phyloP scores from a whole-genome alignment of 139 green algal species.

The Chlorella vulgaris region DNA sequence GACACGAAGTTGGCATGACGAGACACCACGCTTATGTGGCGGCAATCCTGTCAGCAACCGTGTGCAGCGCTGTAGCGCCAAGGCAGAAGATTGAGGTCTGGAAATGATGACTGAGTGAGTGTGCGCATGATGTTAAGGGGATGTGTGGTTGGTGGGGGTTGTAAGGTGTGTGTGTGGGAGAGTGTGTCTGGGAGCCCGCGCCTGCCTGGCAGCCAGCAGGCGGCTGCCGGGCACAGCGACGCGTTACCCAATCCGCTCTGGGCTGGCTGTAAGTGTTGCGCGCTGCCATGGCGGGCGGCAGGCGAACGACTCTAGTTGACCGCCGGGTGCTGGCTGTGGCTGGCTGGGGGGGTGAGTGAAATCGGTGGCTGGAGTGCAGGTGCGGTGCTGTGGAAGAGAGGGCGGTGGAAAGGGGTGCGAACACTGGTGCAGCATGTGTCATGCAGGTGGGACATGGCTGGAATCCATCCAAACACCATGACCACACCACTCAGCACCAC shows the following conservation, averaged over 20 bases:
- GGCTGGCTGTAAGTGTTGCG: conserved; percentile 30
- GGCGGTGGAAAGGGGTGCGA: neutral
- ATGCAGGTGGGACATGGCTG: no score
- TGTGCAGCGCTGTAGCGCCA: no score
- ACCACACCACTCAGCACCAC: no score
- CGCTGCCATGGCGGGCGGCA: conserved; percentile 16
- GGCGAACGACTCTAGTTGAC: conserved; percentile 27
- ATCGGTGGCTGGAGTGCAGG: neutral
- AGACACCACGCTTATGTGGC: no score
- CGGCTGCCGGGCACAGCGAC: neutral
- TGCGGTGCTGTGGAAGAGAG: neutral
- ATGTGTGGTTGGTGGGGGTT: no score
- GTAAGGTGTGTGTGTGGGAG: no score
- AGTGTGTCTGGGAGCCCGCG: conserved; percentile 16
- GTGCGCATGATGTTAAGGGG: no score
- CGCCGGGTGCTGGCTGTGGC: neutral
- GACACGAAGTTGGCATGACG: no score
- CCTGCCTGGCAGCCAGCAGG: neutral
- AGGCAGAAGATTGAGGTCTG: no score
- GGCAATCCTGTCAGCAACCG: no score
- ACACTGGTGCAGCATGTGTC: neutral
- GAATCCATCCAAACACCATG: no score
- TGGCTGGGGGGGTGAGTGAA: neutral
- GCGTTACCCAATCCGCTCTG: conserved; percentile 26
- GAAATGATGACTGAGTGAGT: no score